Conservation (phyloP, 257 asterid genomes). For the Ophiorrhiza pumila region DNA sequence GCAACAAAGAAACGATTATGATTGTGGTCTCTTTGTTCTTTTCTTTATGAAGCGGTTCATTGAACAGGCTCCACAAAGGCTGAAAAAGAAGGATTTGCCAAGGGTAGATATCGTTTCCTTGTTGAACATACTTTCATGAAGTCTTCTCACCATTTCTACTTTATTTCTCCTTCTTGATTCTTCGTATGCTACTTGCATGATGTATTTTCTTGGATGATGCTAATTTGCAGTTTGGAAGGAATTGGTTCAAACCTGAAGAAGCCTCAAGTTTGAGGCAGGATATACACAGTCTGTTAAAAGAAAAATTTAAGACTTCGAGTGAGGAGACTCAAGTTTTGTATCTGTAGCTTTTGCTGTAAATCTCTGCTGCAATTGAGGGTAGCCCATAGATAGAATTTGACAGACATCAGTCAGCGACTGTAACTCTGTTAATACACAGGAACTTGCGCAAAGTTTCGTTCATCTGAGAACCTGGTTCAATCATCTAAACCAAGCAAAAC, state of each 20-base stretch:
- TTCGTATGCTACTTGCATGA: constrained; percentile 1
- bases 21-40: constrained; percentile 91
- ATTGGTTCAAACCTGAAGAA: constrained; percentile 76
- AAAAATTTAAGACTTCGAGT: constrained; percentile 47
- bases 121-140: constrained; percentile 8
- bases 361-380: neutral
- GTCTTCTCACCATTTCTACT: neutral
- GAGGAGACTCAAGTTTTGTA: constrained; percentile 23
- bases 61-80: constrained; percentile 57
- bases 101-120: constrained; percentile 43
- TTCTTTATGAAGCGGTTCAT: constrained; percentile 84
- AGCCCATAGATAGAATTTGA: neutral
- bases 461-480: neutral
- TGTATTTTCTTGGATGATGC: constrained; percentile 4
- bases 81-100: constrained; percentile 46
- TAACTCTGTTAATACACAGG: neutral
- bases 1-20: constrained; percentile 73
- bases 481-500: neutral
- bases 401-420: neutral
- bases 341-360: constrained; percentile 10
- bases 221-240: constrained; percentile 65
- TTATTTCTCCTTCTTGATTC: constrained; percentile 3
- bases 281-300: constrained; percentile 39
- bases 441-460: neutral
- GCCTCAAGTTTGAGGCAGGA: constrained; percentile 68